phyloP scores from a whole-genome alignment of 2,329 filamentous ascomycete species.

The Dothistroma septosporum region DNA sequence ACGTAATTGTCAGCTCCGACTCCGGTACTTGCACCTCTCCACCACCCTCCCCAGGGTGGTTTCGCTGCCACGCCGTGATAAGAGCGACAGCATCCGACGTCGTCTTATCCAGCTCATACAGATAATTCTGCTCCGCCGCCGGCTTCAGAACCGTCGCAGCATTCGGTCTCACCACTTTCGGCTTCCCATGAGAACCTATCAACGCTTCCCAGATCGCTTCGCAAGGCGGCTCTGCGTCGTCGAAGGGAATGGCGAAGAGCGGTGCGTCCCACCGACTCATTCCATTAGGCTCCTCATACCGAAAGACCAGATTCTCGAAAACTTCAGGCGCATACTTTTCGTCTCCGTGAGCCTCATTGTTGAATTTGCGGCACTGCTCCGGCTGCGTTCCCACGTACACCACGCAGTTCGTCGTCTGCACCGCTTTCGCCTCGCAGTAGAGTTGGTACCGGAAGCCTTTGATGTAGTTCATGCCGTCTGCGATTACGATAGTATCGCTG shows the following conservation, averaged over 20 bases:
- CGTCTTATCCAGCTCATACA: constrained; percentile 73
- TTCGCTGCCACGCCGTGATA: constrained; percentile 64
- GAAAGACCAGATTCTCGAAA: constrained; percentile 75
- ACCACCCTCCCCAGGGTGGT: constrained; percentile 59
- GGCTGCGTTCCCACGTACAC: constrained; percentile 59
- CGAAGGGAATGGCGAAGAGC: constrained; percentile 72
- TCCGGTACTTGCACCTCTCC: constrained; percentile 54
- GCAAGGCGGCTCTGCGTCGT: constrained; percentile 65
- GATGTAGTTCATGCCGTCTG: constrained; percentile 82
- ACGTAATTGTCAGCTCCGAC: constrained; percentile 54
- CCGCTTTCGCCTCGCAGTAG: constrained; percentile 77
- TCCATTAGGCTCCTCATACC: constrained; percentile 81
- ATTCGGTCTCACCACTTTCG: constrained; percentile 67
- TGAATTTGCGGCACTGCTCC: constrained; percentile 57
- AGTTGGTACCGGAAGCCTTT: constrained; percentile 87
- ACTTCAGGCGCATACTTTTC: constrained; percentile 53
- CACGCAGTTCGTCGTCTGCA: constrained; percentile 70
- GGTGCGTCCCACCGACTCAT: constrained; percentile 84
- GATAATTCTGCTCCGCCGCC: constrained; percentile 63
- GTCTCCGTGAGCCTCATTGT: constrained; percentile 47
- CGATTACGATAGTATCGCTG: constrained; percentile 70
- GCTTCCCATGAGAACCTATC: constrained; percentile 56
- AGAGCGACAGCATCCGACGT: constrained; percentile 71
- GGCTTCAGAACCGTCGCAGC: constrained; percentile 67
- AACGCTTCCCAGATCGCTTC: constrained; percentile 72